Evolutionary conservation across 768 basidiomycete genomes (phyloP), one percentile per base, ranked within the genome.

Genomic region (Lactifluus pinguis): DNA sequence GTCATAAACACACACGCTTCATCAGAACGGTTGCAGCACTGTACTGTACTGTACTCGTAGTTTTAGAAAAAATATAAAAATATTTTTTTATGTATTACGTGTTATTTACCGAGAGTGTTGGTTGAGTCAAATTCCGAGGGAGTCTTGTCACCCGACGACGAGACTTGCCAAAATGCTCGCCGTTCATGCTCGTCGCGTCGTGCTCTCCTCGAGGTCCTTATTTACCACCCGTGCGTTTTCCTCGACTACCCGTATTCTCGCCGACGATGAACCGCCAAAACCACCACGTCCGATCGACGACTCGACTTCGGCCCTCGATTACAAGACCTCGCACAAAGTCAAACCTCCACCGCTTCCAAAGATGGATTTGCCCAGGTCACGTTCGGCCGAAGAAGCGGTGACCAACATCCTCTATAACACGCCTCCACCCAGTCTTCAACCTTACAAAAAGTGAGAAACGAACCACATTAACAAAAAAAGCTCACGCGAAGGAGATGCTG

Each of bases 381-480:
- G 92, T 51, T 87, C 81, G 10, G 95, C 95, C 19, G 94, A 97
- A 72, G 93, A 98, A 74, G 93, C 95, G 34, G 95, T 98, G 38
- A 95, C 93, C 36, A 98, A 98, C 69, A 98, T 98, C 68, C 76
- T 98, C 14, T 98, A 98, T 76, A 97, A 98, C 69, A 95, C 94
- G 3, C 92, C 92, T 9, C 90, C 92, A 25, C 91, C 92, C 4
- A 93, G 87, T 69, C 72, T 89, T 51, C 90, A 95, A 69, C 93
- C 93, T 2, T 97, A 85, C 76, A 95, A 95, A 80, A 91, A 88
- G 92, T 92, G 67, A 64, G 82, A 76, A 25, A 34, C 32, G 3
- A 15, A 38, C 25, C 5, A 25, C n/a, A n/a, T n/a, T n/a, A n/a
- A 54, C 32, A 9, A 19, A 45, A 55, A 45, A 30, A 54, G 32